Evolutionary conservation across 2,329 filamentous ascomycete genomes (phyloP), one percentile per base, ranked within the genome.

Genomic region (Nothomitra cinnamomea): DNA sequence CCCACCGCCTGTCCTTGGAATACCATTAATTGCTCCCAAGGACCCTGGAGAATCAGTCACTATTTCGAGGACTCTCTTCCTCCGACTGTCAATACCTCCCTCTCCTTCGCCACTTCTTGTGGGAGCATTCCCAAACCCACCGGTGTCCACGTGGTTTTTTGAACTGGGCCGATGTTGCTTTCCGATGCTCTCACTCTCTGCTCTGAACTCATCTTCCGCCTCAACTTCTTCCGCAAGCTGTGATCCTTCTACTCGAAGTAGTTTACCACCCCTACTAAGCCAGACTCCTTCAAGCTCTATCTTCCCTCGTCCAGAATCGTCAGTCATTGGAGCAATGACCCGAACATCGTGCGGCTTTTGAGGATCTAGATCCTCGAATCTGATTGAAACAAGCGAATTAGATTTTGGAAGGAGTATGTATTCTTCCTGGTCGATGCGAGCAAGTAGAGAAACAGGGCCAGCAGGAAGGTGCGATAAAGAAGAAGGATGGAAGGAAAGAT

Each of bases 21-120:
- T 28, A 22, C 52, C 22, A 49, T 4, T 48, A 15, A 32, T 57
- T 3, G 50, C 36, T 13, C 45, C 45, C 19, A 58, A 54, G 4
- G 58, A 62, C 21, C 61, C 62, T 6, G 59, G 59, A 17, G 59
- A 48, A 48, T 66, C 64, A 8, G 64, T 66, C 38, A 66, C 56
- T 24, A 65, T 57, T 53, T 65, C 64, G 6, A 66, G 55, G 53
- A 62, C 57, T 53, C 60, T 65, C 35, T 45, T 53, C 25, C 52
- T 53, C 24, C 21, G 32, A 12, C 47, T 48, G 19, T 17, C n/a
- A 7, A 32, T n/a, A 15, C 52, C 19, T 7, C 54, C 51, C 10
- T 49, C 43, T 21, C 57, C 54, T 21, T 12, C 42, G 24, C 10
- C 17, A 8, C 12, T 24, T 6, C 10, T 19, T 8, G 21, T 43